A percentile compares a stretch with the other conserved stretches of the same genome.
Conservation (phyloP, 1,284 basidiomycete genomes). For the Malassezia cuniculi region DNA sequence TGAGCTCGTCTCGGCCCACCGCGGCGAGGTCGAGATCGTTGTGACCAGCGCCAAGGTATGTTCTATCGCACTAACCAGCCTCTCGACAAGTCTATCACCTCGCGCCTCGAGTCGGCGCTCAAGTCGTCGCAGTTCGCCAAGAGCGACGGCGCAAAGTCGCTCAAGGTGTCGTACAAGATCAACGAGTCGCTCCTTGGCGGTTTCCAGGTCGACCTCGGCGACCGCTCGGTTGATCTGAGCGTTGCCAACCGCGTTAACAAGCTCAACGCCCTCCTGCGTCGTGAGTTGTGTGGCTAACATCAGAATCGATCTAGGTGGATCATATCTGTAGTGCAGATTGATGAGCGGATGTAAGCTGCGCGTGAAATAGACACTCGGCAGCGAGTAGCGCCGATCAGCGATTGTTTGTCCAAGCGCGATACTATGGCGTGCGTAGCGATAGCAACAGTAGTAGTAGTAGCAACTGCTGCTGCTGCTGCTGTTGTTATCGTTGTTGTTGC, state of each 20-base stretch:
- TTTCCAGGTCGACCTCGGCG: constrained; percentile 88
- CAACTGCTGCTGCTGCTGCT: too few species aligned
- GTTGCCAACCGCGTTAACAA: constrained; percentile 85
- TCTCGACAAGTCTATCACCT: constrained; percentile 36
- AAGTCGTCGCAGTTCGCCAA: constrained; percentile 36
- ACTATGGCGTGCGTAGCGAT: too few species aligned
- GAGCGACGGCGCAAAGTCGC: constrained; percentile 32
- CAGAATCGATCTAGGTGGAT: constrained; percentile 14
- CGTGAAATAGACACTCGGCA: too few species aligned
- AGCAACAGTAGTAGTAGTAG: too few species aligned
- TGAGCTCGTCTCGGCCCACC: constrained; percentile 74
- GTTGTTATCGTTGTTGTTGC: too few species aligned
- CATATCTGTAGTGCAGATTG: too few species aligned
- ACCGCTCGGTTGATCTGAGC: constrained; percentile 91
- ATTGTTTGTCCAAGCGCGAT: too few species aligned
- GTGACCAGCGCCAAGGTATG: constrained; percentile 61
- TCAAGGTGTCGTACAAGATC: constrained; percentile 42
- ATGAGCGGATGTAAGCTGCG: too few species aligned
- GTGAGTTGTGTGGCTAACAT: constrained; percentile 12
- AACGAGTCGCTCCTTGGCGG: constrained; percentile 50
- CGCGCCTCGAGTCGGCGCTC: constrained; percentile 40
- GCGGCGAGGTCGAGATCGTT: constrained; percentile 80
- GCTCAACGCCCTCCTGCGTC: constrained; percentile 66
- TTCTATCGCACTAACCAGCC: constrained; percentile 13
- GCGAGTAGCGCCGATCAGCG: too few species aligned